phyloP scores from a whole-genome alignment of 1,139 yeast species.

The Taiozyma onychis region DNA sequence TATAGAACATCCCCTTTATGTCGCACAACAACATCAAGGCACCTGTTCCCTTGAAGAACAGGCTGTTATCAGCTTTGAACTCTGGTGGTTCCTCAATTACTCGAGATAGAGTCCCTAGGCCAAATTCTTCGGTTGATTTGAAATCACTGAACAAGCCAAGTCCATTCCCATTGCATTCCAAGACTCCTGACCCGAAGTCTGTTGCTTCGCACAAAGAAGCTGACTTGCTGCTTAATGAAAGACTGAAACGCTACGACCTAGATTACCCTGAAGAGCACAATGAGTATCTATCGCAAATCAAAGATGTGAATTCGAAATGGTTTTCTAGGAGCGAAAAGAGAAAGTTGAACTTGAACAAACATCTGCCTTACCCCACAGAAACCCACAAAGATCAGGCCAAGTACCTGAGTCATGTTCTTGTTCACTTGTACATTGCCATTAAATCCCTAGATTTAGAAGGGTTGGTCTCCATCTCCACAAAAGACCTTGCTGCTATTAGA shows the following conservation, averaged over 20 bases:
- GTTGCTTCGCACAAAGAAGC: constrained; percentile 5
- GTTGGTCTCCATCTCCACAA: constrained; percentile 58
- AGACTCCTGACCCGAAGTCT: constrained; percentile 20
- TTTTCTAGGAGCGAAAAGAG: constrained; percentile 48
- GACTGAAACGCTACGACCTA: constrained; percentile 47
- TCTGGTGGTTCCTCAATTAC: constrained; percentile 2
- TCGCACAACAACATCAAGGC: constrained; percentile 14
- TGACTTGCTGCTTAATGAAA: constrained; percentile 22
- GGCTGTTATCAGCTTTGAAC: constrained; percentile 4
- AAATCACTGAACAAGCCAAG: constrained; percentile 6
- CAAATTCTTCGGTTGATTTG: constrained; percentile 15
- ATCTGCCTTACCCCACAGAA: constrained; percentile 77
- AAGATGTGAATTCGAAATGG: constrained; percentile 50
- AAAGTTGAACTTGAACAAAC: constrained; percentile 51
- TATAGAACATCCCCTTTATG: constrained; percentile 1
- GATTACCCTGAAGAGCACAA: constrained; percentile 52
- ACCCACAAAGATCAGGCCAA: constrained; percentile 62
- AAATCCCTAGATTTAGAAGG: constrained; percentile 76
- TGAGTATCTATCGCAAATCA: constrained; percentile 34
- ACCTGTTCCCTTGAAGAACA: constrained; percentile 21
- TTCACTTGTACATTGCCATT: constrained; percentile 75
- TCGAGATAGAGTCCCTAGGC: constrained; percentile 5
- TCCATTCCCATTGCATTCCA: constrained; percentile 7
- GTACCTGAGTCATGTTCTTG: constrained; percentile 72
- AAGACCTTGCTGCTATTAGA: constrained; percentile 41